Evolutionary conservation across 148 eudicot species (phyloP), one percentile per base, ranked within the genome.

Genomic region (Amaranthus hypochondriacus): DNA sequence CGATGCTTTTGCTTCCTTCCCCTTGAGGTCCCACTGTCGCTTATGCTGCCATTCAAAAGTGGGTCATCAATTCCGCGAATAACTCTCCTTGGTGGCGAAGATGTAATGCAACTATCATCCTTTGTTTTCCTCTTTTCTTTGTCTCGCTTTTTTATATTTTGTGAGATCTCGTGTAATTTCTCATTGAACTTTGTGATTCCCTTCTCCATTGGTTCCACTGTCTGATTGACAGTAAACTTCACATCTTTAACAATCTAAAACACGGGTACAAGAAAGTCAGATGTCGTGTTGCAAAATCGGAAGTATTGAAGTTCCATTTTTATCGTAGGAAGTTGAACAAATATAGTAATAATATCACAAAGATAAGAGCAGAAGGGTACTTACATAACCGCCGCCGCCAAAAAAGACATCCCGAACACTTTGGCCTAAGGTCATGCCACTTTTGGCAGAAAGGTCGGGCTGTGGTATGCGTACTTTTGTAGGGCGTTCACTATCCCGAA

Each of bases 1-100:
- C 90, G 88, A 58, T 90, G 89, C 72, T 75, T 91, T 80, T 89
- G 85, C 70, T 76, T 86, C 79, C 87, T 87, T 50, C 81, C 90
- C 81, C 74, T 92, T 5, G 87, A 74, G 43, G 79, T 72, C 46
- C 84, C 92, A 68, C 86, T 87, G 60, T 92, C 99, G 70, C 99
- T 96, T 75, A 81, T 63, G 85, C 99, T 96, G 50, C 97, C 99
- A 68, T 81, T 87, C 51, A 96, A 72, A 46, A 96, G 93, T 15
- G 99, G 99, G 58, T 96, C 99, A 79, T 96, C 99, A 51, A 96
- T 96, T 6, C 99, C 99, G 15, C 91, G 88, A 63, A 96, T 96
- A 42, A 80, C 84, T 76, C 77, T 87, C 43, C 72, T 76, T 3
- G 87, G 68, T 49, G 92, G 83, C 51, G 96, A 75, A 12, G 94